Evolutionary conservation across 345 rosid species (phyloP), one percentile per base, ranked within the genome.

Genomic region (Eutrema yunnanense): DNA sequence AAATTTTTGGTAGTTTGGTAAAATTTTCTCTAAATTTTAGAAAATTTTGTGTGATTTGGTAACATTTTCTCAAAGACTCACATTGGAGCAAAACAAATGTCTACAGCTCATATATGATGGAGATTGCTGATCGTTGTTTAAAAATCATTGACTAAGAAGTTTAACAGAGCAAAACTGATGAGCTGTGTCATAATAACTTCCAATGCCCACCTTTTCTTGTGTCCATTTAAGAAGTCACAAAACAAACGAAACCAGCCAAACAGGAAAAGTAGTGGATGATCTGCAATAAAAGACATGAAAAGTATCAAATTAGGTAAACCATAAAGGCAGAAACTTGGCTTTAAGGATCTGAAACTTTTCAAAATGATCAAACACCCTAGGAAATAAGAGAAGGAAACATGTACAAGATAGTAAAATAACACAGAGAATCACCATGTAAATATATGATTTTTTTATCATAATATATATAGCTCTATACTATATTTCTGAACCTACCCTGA

Each of bases 231-330:
- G 62, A 65, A 88, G 76, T 60, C 80, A 67, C 61, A 84, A 68
- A 67, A 81, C 48, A 72, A 65, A 63, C 79, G 80, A 79, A 58
- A 79, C 82, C 75, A 85, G 63, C 60, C 68, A 54, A 51, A 82
- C 79, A 42, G 96, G 95, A 82, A 89, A 63, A 79, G 83, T 94
- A 62, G 86, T 82, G 57, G 80, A 81, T 41, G 98, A 68, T 60
- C 16, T 16, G 16, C 16, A 16, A 16, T 16, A 16, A 16, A 16
- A 16, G 16, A 16, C 16, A 16, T 16, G 16, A 16, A 16, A 16
- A 16, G 16, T 16, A 16, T 16, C 16, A 16, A 16, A 16, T 16
- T 16, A 16, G 16, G 16, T 16, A 16, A 16, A 16, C 16, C 16
- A 16, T 16, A 16, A 16, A 16, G 16, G 16, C 16, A 16, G 16